Evolutionary conservation across 2,329 filamentous ascomycete species (phyloP), one percentile per base, ranked within the genome.

Genomic region (Paraphoma chrysanthemicola): DNA sequence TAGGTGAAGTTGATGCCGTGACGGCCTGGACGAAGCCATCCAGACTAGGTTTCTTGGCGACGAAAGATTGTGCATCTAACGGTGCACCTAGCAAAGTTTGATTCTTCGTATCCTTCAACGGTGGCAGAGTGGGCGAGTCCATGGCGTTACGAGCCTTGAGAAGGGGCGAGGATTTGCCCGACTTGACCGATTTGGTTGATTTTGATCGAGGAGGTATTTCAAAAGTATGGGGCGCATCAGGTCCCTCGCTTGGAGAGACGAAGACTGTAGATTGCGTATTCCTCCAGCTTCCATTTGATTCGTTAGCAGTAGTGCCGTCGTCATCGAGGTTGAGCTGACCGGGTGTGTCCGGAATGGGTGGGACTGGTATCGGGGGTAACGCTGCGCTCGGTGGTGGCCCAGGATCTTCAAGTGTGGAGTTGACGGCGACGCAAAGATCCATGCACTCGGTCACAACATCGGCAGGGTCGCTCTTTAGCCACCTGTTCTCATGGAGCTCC

Each of bases 381-480:
- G 79, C 80, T 14, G 76, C 58, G 1, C 72, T 77, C 4, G 81
- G 81, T 14, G 81, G 80, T 44, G 81, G 81, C 4, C 79, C 80
- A 38, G 81, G 81, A 57, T 79, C 79, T 23, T 76, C 64, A n/a
- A 81, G 66, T 0, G 76, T 66, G 10, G 76, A 68, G n/a, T 76
- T 75, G 1, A 76, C 69, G 38, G 78, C 78, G 39, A 80, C 75
- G 55, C 85, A 89, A n/a, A 93, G 81, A 50, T 85, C 86, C 81
- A 92, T 89, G 63, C 92, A 95, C 63, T 92, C 88, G 2, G 90
- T 89, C 1, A 93, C 89, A 1, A 95, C 88, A 72, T 94, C 91
- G 1, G 90, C 86, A 7, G 91, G 87, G 62, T 93, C 90, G 64
- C 88, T 90, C 65, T 90, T 92, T 67, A 92, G 85, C 89, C 90